Percentiles rank a stretch among this genome's conserved stretches.
Evolutionary conservation across 164 flowering plant species (phyloP).

Genomic region (Vitis rotundifolia): DNA sequence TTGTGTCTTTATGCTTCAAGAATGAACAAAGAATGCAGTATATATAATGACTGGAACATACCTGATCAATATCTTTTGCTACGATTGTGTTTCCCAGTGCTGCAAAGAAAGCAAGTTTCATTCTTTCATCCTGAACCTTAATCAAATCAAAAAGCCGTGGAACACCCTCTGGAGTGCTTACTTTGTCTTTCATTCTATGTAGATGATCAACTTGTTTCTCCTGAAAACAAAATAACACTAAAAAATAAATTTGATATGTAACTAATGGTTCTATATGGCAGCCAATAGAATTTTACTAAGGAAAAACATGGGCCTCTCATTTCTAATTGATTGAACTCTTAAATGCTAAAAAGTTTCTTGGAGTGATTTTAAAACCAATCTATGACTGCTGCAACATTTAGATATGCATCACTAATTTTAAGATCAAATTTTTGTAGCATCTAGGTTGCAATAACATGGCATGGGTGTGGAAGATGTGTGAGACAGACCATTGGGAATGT

Average conservation of each 20-base stretch:
- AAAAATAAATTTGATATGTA: background rate
- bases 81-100: constrained; percentile 82
- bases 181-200: constrained; percentile 58
- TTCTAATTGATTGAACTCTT: too few species aligned
- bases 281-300: background rate
- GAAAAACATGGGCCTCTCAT: too few species aligned
- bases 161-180: constrained; percentile 81
- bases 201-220: constrained; percentile 73
- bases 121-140: constrained; percentile 77
- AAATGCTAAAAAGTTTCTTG: too few species aligned
- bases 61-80: constrained; percentile 94
- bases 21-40: too few species aligned
- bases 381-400: too few species aligned
- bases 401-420: too few species aligned
- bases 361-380: too few species aligned
- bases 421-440: too few species aligned
- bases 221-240: constrained; percentile 34
- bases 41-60: constrained; percentile 18
- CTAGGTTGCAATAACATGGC: too few species aligned
- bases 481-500: too few species aligned
- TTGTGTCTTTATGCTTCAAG: too few species aligned
- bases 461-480: too few species aligned
- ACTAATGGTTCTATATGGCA: background rate
- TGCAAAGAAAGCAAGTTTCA: constrained; percentile 90
- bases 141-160: constrained; percentile 94